A percentile compares a stretch with the other conserved stretches of the same genome.
Evolutionary conservation across 305 asterid genomes (phyloP).

Genomic region (Fraxinus angustifolia): DNA sequence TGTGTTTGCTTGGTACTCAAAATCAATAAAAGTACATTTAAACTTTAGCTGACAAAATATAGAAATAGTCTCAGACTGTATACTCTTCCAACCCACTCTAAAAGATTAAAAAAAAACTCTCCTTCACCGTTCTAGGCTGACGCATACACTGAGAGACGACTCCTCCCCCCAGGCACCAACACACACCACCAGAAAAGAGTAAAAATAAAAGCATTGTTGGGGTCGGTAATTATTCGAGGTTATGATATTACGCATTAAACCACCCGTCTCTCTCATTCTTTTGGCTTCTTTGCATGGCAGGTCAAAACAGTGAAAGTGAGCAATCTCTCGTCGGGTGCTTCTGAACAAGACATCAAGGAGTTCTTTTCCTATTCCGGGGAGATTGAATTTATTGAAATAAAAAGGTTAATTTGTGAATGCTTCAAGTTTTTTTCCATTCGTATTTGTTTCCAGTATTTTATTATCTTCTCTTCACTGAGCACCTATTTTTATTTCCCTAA

Average conservation of each 20-base stretch:
- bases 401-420: conserved; percentile 37
- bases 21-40: not conserved
- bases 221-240: not conserved
- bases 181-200: not conserved
- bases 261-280: not conserved
- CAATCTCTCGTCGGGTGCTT: conserved; percentile 68
- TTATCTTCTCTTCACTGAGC: not conserved
- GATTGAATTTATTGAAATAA: conserved; percentile 60
- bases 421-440: not conserved
- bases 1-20: not conserved
- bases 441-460: not conserved
- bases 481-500: not conserved
- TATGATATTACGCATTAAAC: not conserved
- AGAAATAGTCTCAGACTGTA: not conserved
- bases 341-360: conserved; percentile 67
- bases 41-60: not conserved
- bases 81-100: not conserved
- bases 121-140: not conserved
- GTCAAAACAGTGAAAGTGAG: conserved; percentile 67
- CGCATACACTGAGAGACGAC: not conserved
- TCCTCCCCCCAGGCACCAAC: not conserved
- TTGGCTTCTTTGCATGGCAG: conserved; percentile 29
- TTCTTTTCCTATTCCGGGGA: conserved; percentile 82
- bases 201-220: not conserved
- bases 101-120: not conserved